Base-by-base conservation (phyloP, 2,329 filamentous ascomycete genomes). In the Fonsecaea erecta region DNA sequence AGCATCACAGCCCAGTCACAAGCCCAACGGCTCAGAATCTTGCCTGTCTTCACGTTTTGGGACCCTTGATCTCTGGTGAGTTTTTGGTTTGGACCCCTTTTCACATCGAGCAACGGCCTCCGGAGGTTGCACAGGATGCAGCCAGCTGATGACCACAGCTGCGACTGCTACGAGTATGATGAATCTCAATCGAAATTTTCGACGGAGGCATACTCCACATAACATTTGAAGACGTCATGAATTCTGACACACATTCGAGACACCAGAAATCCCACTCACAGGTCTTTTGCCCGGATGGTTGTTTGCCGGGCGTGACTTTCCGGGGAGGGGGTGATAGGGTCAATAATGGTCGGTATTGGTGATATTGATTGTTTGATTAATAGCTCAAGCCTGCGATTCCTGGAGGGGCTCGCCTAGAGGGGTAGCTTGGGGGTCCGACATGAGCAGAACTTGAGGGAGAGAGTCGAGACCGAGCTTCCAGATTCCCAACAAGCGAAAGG, bases 141-240 rank as follows among this genome's bases (percentile, higher is more conserved):
- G 4, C 26, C 18, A 24, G 24, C 4, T 48, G 0, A 48, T 48
- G 9, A 24, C 43, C 43, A 48, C 43, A 12, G 43, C 21, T 14
- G 18, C 43, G 21, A 40, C 43, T 24, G 43, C 43, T 6, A 5
- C 18, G 8, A 48, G 21, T 48, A 24, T 26, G 43, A 26, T 26
- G 43, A 11, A 40, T 48, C 18, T 11, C 43, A 43, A 3, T 24
- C 14, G 43, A 48, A 48, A 48, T 24, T 26, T 48, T 48, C 9
- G 43, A 48, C 18, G 4, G 16, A 48, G 18, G 11, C 18, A 26
- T 48, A 1, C 43, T 48, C 32, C 35, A 28, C 53, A 35, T 11
- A 28, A 34, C 34, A 35, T 40, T 21, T 43, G 53, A 24, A 56
- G 53, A 43, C 30, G 55, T 58, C 55, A 58, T 26, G n/a, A 16